Conservation (phyloP, 2,329 filamentous ascomycete species). For the Hypoxylon sp. region DNA sequence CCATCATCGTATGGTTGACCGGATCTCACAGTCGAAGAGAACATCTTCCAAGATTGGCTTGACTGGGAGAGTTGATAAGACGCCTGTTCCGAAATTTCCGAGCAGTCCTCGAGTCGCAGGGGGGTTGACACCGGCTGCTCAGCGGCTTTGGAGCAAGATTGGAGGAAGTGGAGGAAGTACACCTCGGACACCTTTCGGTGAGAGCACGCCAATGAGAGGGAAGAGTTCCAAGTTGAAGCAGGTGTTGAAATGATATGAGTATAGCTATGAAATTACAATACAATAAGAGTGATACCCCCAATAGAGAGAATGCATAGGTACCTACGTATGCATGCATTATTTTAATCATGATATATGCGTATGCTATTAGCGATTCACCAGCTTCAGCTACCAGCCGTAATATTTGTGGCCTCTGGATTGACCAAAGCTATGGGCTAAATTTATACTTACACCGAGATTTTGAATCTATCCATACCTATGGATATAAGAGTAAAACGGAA, state of each 20-base stretch:
- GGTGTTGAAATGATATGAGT: slow-evolving; percentile 49
- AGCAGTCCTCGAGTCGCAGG: slow-evolving; percentile 72
- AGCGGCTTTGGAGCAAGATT: slow-evolving; percentile 76
- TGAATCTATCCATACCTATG: neutral
- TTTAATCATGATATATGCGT: neutral
- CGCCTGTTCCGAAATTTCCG: slow-evolving; percentile 78
- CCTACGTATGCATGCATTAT: neutral
- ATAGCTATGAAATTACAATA: slow-evolving; percentile 31
- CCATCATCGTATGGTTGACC: slow-evolving; percentile 89
- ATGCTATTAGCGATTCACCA: neutral
- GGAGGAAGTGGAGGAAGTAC: slow-evolving; percentile 58
- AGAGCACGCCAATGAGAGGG: slow-evolving; percentile 58
- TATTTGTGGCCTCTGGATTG: slow-evolving; percentile 2
- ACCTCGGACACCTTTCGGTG: slow-evolving; percentile 58
- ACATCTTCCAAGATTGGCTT: slow-evolving; percentile 71
- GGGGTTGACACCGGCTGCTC: slow-evolving; percentile 80
- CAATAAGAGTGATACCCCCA: slow-evolving; percentile 45
- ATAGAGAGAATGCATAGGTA: slow-evolving; percentile 14
- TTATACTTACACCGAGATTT: neutral
- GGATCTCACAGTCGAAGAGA: slow-evolving; percentile 80
- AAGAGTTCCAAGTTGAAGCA: slow-evolving; percentile 57
- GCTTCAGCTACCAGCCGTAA: neutral
- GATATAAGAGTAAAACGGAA: neutral
- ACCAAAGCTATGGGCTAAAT: neutral
- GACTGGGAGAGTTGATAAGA: slow-evolving; percentile 70